A percentile compares a stretch with the other conserved stretches of the same genome.
Conservation (phyloP, 164 flowering plant genomes). For the Chimonanthus salicifolius region DNA sequence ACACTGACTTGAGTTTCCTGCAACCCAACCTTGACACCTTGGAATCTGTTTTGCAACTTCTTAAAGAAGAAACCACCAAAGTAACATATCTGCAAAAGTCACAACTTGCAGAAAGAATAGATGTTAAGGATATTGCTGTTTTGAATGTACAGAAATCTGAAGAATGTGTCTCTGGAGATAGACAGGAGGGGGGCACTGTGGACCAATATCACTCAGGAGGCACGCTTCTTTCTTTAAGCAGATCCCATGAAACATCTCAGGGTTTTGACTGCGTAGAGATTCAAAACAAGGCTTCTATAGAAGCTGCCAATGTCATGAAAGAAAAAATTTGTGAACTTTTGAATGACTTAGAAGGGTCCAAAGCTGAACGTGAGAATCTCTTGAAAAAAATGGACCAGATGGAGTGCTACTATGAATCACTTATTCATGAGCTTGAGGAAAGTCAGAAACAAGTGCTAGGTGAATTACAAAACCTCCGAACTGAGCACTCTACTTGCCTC, state of each 20-base stretch:
- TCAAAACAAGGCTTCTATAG: conserved; percentile 17
- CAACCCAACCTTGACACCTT: conserved; percentile 47
- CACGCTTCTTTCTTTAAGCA: conserved; percentile 26
- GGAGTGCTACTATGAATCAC: conserved; percentile 95
- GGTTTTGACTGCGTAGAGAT: neutral
- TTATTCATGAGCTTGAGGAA: conserved; percentile 91
- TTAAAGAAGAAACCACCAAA: conserved; percentile 34
- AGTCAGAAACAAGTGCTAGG: conserved; percentile 80
- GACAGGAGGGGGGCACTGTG: conserved; percentile 18
- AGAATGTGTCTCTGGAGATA: conserved; percentile 22
- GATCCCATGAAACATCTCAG: conserved; percentile 20
- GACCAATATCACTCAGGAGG: conserved; percentile 45
- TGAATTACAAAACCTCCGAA: conserved; percentile 77
- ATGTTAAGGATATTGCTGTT: too few relatives aligned
- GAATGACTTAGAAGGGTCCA: conserved; percentile 74
- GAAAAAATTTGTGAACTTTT: conserved; percentile 52
- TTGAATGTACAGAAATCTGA: conserved; percentile 15
- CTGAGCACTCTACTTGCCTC: conserved; percentile 72
- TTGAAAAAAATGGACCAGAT: conserved; percentile 76
- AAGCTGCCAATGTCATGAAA: conserved; percentile 35
- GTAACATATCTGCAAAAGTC: conserved; percentile 13
- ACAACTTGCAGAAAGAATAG: conserved; percentile 16
- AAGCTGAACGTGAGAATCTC: conserved; percentile 61
- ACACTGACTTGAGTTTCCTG: conserved; percentile 36
- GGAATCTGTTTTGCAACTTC: conserved; percentile 37